These are phyloP conservation scores for Aspergillus sp. DNA, from an alignment of 2,329 filamentous ascomycete genomes.

Conservation along the genomic window DNA sequence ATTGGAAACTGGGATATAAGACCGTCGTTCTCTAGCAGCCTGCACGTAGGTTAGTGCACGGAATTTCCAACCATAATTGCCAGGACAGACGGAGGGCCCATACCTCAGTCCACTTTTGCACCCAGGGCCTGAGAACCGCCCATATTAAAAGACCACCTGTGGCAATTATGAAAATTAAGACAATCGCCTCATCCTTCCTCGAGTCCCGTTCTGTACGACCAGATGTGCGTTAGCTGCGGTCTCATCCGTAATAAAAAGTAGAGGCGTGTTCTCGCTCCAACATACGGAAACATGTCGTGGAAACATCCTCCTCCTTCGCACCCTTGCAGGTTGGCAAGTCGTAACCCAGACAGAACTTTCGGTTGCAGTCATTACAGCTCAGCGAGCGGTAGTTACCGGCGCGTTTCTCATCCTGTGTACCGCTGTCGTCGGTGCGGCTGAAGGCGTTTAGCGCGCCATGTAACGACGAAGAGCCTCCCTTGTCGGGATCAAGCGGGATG, in stretches of 20 bases:
- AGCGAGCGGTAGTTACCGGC: slow-evolving; percentile 41
- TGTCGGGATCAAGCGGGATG: slow-evolving; percentile 58
- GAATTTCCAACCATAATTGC: background rate
- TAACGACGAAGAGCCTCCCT: slow-evolving; percentile 23
- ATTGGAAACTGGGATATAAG: slow-evolving; percentile 53
- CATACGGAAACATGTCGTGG: slow-evolving; percentile 65
- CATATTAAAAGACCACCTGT: slow-evolving; percentile 61
- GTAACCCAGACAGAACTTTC: slow-evolving; percentile 65
- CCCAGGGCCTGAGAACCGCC: slow-evolving; percentile 60
- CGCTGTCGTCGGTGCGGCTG: slow-evolving; percentile 20
- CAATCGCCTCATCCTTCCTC: slow-evolving; percentile 65
- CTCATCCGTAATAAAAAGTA: background rate
- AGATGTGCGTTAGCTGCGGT: slow-evolving; percentile 2
- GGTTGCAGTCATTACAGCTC: slow-evolving; percentile 67
- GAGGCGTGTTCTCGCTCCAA: background rate
- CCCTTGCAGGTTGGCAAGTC: slow-evolving; percentile 62
- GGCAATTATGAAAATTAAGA: slow-evolving; percentile 65
- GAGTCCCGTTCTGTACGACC: slow-evolving; percentile 59
- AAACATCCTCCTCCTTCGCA: slow-evolving; percentile 63
- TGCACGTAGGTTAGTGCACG: slow-evolving; percentile 21
- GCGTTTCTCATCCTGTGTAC: slow-evolving; percentile 22
- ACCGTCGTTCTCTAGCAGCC: slow-evolving; percentile 49
- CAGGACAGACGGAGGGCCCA: background rate
- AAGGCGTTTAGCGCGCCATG: slow-evolving; percentile 23
- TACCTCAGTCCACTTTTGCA: slow-evolving; percentile 57